Evolutionary conservation across 441 rosid species (phyloP).

Genomic region (Populus hybrid): DNA sequence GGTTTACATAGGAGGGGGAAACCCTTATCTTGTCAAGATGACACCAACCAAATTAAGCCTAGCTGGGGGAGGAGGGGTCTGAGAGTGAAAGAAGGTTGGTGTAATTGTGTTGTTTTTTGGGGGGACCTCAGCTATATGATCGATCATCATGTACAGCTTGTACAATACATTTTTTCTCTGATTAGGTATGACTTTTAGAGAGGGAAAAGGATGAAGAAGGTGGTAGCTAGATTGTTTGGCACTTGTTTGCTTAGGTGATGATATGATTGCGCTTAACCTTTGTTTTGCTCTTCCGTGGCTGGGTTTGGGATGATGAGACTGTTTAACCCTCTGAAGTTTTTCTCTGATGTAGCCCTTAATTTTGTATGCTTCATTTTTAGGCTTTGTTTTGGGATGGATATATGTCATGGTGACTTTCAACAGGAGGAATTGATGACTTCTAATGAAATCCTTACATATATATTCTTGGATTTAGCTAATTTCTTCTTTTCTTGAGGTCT

Average conservation of each 20-base stretch:
- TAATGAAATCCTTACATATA: slow-evolving; percentile 12
- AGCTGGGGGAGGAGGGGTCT: slow-evolving; percentile 18
- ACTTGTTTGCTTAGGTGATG: slow-evolving; percentile 26
- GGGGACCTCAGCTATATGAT: slow-evolving; percentile 32
- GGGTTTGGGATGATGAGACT: slow-evolving; percentile 22
- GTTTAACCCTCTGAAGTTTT: slow-evolving; percentile 12
- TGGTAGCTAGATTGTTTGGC: slow-evolving; percentile 20
- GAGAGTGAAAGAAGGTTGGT: slow-evolving; percentile 26
- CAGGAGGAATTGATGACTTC: neutral
- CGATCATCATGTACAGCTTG: slow-evolving; percentile 32
- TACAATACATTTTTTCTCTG: slow-evolving; percentile 47
- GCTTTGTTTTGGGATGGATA: neutral
- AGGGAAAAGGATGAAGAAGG: slow-evolving; percentile 1
- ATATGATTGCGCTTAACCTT: slow-evolving; percentile 21
- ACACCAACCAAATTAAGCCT: slow-evolving; percentile 15
- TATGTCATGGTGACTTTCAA: neutral
- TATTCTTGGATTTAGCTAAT: neutral
- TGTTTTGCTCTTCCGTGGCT: slow-evolving; percentile 23
- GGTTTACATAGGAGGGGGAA: neutral
- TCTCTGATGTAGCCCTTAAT: neutral
- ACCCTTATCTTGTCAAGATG: slow-evolving; percentile 27
- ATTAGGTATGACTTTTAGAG: slow-evolving; percentile 40
- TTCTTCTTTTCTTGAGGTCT: neutral
- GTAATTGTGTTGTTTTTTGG: slow-evolving; percentile 14
- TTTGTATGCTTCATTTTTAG: slow-evolving; percentile 7